A percentile compares a stretch with the other conserved stretches of the same genome.
Evolutionary conservation across 768 basidiomycete genomes (phyloP).

Genomic region (Guyanaporus albipodus): DNA sequence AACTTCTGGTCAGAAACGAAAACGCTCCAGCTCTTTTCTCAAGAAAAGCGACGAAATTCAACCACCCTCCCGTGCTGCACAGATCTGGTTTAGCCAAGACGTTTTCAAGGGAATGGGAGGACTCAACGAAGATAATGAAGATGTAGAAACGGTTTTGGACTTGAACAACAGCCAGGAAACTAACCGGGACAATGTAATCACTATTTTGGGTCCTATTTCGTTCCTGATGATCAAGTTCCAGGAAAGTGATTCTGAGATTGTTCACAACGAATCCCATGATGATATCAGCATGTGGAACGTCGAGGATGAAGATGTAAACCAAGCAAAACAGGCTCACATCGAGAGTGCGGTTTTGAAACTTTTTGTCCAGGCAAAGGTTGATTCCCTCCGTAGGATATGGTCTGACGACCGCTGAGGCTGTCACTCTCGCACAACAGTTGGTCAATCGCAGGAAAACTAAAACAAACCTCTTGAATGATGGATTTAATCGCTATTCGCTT

Average conservation of each 20-base stretch:
- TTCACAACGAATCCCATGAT: constrained; percentile 54
- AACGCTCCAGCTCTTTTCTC: constrained; percentile 32
- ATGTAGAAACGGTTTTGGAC: constrained; percentile 26
- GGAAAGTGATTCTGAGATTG: constrained; percentile 64
- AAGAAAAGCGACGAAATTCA: constrained; percentile 37
- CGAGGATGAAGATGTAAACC: constrained; percentile 73
- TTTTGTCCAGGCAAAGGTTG: not conserved
- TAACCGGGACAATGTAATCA: constrained; percentile 28
- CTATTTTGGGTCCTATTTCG: not conserved
- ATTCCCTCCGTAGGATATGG: constrained; percentile 57
- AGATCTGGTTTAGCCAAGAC: constrained; percentile 96
- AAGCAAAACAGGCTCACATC: constrained; percentile 58
- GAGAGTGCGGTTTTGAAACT: constrained; percentile 47
- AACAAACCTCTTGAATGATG: constrained; percentile 87
- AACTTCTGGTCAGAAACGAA: constrained; percentile 39
- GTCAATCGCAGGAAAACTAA: constrained; percentile 89
- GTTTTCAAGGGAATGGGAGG: constrained; percentile 61
- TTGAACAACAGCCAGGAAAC: constrained; percentile 32
- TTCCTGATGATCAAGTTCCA: constrained; percentile 18
- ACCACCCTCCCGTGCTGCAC: constrained; percentile 51
- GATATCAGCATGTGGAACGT: constrained; percentile 76
- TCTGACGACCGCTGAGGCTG: constrained; percentile 81
- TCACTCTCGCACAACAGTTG: constrained; percentile 85
- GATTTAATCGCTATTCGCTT: constrained; percentile 91
- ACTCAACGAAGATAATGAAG: constrained; percentile 30